Evolutionary conservation across 106 monocot species (phyloP).

Genomic region (Acorus calamus): DNA sequence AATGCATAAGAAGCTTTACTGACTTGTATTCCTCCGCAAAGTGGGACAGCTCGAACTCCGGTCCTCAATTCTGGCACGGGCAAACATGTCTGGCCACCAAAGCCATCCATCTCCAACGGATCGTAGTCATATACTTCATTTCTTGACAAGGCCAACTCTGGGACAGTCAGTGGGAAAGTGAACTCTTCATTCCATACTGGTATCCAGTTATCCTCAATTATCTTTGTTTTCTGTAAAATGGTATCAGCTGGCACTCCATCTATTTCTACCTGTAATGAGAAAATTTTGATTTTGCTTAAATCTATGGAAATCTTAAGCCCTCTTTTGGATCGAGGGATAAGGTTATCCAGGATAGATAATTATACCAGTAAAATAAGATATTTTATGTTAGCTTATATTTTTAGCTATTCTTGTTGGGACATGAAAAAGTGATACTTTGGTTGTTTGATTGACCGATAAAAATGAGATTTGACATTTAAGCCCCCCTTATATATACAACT

Average conservation of each 20-base stretch:
- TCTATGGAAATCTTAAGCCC: too few species aligned
- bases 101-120: conserved; percentile 29
- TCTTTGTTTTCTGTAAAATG: conserved; percentile 23
- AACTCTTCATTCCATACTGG: conserved; percentile 31
- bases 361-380: too few species aligned
- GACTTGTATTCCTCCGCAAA: conserved; percentile 13
- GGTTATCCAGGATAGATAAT: too few species aligned
- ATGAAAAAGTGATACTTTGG: too few species aligned
- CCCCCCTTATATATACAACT: too few species aligned
- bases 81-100: conserved; percentile 25
- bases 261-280: conserved; percentile 25
- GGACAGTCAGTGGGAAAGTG: conserved; percentile 28
- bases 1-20: conserved; percentile 29
- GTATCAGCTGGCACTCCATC: conserved; percentile 27
- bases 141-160: conserved; percentile 25
- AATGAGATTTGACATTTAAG: too few species aligned
- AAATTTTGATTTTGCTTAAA: neutral
- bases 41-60: neutral
- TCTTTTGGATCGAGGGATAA: too few species aligned
- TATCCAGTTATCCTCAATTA: conserved; percentile 25
- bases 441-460: too few species aligned
- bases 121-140: neutral
- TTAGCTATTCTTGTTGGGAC: too few species aligned
- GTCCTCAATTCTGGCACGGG: conserved; percentile 21
- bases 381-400: too few species aligned